Conservation (phyloP, 192 early-diverging fungal genomes). For the Podila minutissima region DNA sequence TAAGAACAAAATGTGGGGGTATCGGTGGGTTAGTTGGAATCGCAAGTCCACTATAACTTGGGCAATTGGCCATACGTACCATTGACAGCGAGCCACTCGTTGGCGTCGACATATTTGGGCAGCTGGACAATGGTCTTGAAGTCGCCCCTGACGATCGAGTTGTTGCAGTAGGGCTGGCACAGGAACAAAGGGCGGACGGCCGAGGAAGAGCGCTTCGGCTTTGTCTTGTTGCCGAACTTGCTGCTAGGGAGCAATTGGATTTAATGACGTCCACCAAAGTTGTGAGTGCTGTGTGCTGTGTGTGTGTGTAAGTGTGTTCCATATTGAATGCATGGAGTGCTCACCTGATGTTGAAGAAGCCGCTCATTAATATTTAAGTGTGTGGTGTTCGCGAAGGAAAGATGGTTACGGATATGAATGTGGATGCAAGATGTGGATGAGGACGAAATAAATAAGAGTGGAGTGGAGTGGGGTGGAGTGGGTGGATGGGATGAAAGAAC, state of each 20-base stretch:
- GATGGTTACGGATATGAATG: background rate
- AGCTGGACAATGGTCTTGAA: constrained; percentile 90
- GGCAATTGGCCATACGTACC: constrained; percentile 48
- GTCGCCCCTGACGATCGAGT: constrained; percentile 91
- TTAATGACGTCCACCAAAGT: too few species aligned
- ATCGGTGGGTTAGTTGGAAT: background rate
- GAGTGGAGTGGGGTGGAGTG: background rate
- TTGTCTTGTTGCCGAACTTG: constrained; percentile 34
- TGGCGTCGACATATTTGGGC: constrained; percentile 90
- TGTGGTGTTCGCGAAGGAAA: background rate
- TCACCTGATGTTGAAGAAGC: constrained; percentile 46
- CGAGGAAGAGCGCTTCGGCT: constrained; percentile 35
- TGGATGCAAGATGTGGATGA: background rate
- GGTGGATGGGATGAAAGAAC: background rate
- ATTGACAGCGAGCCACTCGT: constrained; percentile 94
- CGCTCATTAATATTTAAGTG: constrained; percentile 12
- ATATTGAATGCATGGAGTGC: background rate
- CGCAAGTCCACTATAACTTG: background rate
- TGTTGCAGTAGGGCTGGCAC: constrained; percentile 73
- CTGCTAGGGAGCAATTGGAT: background rate
- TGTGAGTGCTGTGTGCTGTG: too few species aligned
- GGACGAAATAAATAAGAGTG: background rate
- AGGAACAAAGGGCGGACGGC: constrained; percentile 60
- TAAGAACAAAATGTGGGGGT: background rate
- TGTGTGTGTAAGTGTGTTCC: background rate